Evolutionary conservation across 345 rosid species (phyloP), one percentile per base, ranked within the genome.

Genomic region (Aethionema arabicum): DNA sequence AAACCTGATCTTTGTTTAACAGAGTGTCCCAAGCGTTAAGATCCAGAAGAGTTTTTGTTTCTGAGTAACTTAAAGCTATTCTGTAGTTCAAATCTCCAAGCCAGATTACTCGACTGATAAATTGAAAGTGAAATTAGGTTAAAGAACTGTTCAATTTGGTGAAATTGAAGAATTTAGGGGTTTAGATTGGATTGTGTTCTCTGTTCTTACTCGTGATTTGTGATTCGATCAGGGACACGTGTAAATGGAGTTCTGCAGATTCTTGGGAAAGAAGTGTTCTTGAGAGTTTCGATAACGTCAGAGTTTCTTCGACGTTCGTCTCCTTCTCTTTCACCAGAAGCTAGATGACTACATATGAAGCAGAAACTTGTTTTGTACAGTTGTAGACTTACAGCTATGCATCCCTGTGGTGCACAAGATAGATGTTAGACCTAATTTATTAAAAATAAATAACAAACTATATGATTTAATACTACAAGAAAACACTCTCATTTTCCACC

Each of bases 271-370:
- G 77, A 85, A n/a, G 98, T 92, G 77, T 81, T 89, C 72, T 65
- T 85, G 32, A 89, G 91, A 63, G 84, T 92, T 75, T 89, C 96
- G 0, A 68, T 65, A 5, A 89, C 99, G 57, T 92, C 96, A 30
- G 44, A 78, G 65, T 92, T 92, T 80, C 99, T 80, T 64, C 96
- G 72, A 8, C 73, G 86, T 63, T 90, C 95, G 42, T 92, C 99
- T 2, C 99, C 97, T 75, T 92, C 99, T 77, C 83, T 92, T 72
- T 92, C 95, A 11, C 99, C 99, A 0, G 99, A 92, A 43, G 99
- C 97, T 80, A 92, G 73, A 79, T 92, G 97, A 73, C 97, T 84
- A 64, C 97, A 89, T 9, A 89, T 57, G 66, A 92, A 89, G 77
- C 96, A 92, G 65, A 92, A 81, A 74, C 84, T 89, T 9, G 97